Conservation (phyloP, 306 rosid genomes). For the Castanospermum australe region DNA sequence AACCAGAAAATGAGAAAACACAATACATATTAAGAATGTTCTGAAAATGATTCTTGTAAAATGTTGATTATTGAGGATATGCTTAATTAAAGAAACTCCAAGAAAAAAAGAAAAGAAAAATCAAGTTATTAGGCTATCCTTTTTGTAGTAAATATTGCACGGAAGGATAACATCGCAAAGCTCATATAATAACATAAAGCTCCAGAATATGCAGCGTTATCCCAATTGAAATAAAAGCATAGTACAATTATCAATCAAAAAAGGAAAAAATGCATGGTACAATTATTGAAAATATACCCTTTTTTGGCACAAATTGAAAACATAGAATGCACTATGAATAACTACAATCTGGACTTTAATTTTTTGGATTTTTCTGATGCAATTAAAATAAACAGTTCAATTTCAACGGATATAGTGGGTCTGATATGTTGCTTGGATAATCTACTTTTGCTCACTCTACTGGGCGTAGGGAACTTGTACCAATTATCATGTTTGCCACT, state of each 20-base stretch:
- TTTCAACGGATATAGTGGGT: background rate
- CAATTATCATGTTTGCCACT: slow-evolving; percentile 28
- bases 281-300: background rate
- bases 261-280: too few relatives aligned
- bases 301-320: background rate
- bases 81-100: background rate
- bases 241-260: too few relatives aligned
- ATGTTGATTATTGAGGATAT: background rate
- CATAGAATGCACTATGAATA: background rate
- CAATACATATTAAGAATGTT: background rate
- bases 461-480: background rate
- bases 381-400: background rate
- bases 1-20: background rate
- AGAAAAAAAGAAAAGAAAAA: background rate
- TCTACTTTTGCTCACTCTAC: slow-evolving; percentile 1
- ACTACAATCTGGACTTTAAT: background rate
- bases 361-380: background rate
- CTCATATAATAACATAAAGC: background rate
- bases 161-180: background rate
- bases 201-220: background rate
- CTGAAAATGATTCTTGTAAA: background rate
- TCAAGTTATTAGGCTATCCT: background rate
- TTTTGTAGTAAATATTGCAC: background rate
- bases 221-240: background rate
- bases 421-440: background rate